A percentile compares a stretch with the other conserved stretches of the same genome.
Evolutionary conservation across 345 rosid species (phyloP).

Genomic region (Linum usitatissimum): DNA sequence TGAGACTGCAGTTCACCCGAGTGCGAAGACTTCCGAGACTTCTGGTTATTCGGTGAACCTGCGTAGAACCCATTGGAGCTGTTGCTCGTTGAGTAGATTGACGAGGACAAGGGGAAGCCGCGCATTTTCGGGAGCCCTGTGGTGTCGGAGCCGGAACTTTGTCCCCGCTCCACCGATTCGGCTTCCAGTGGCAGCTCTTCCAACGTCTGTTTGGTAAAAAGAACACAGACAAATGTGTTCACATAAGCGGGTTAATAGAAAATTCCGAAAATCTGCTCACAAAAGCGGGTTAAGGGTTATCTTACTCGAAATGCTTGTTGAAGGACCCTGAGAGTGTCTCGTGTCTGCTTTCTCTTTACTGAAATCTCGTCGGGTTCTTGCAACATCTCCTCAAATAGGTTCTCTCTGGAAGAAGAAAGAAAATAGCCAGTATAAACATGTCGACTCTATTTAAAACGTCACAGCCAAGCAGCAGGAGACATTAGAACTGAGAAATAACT

Average conservation of each 20-base stretch:
- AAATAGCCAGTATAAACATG: background rate
- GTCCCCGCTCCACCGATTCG: constrained; percentile 2
- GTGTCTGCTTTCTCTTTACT: constrained; percentile 14
- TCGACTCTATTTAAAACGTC: background rate
- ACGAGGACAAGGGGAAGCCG: background rate
- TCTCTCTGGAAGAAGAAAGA: constrained; percentile 21
- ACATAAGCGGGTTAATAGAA: background rate
- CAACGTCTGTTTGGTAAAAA: background rate
- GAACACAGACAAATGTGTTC: background rate
- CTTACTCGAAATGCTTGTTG: constrained; percentile 33
- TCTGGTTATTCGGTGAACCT: background rate
- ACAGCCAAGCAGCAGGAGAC: background rate
- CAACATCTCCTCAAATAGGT: constrained; percentile 27
- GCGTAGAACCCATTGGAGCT: background rate
- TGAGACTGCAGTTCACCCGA: background rate
- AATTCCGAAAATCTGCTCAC: too few species aligned
- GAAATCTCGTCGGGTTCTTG: constrained; percentile 26
- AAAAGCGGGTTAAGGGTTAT: background rate
- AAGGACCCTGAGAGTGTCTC: constrained; percentile 17
- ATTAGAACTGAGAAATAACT: background rate
- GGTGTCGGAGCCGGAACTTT: background rate
- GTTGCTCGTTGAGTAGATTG: background rate
- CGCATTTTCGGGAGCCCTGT: background rate
- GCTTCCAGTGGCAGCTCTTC: constrained; percentile 2
- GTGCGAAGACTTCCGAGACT: constrained; percentile 4